These are phyloP conservation scores for Cercospora zeae-maydis DNA, from an alignment of 2,329 filamentous ascomycete species.

Conservation along the genomic window DNA sequence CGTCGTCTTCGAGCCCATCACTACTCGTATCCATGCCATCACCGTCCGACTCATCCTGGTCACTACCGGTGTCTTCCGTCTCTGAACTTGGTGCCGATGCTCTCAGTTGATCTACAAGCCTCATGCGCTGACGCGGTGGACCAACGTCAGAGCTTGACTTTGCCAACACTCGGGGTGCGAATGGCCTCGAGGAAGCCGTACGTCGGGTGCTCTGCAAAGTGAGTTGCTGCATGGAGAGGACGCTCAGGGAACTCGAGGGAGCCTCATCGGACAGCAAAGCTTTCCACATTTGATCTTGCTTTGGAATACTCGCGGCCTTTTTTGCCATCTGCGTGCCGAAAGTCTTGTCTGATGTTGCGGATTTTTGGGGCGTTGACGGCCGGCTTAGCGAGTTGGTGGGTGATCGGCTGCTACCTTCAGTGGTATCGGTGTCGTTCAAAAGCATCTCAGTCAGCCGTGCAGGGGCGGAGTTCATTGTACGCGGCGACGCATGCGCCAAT, in stretches of 20 bases:
- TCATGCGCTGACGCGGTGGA: conserved; percentile 22
- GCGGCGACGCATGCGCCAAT: conserved; percentile 17
- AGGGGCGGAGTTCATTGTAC: conserved; percentile 32
- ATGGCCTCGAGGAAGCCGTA: background rate
- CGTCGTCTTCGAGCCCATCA: conserved; percentile 9
- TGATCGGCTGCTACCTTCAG: conserved; percentile 21
- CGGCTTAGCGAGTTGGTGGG: conserved; percentile 19
- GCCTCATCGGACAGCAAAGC: conserved; percentile 27
- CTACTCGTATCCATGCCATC: conserved; percentile 22
- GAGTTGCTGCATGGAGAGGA: conserved; percentile 26
- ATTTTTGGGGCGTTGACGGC: conserved; percentile 24
- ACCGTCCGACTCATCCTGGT: conserved; percentile 20
- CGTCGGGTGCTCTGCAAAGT: conserved; percentile 21
- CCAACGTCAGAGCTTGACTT: conserved; percentile 30
- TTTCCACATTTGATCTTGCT: conserved; percentile 34
- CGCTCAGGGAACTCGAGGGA: conserved; percentile 25
- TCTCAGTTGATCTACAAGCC: conserved; percentile 36
- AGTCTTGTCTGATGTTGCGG: conserved; percentile 5
- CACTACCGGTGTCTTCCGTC: conserved; percentile 18
- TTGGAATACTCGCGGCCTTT: conserved; percentile 30
- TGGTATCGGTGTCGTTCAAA: conserved; percentile 22
- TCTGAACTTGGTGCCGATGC: conserved; percentile 29
- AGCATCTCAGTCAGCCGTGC: conserved; percentile 33
- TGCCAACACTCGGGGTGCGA: conserved; percentile 12
- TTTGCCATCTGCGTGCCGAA: conserved; percentile 18